Evolutionary conservation across 148 eudicot genomes (phyloP).

Genomic region (Gaultheria prostrata): DNA sequence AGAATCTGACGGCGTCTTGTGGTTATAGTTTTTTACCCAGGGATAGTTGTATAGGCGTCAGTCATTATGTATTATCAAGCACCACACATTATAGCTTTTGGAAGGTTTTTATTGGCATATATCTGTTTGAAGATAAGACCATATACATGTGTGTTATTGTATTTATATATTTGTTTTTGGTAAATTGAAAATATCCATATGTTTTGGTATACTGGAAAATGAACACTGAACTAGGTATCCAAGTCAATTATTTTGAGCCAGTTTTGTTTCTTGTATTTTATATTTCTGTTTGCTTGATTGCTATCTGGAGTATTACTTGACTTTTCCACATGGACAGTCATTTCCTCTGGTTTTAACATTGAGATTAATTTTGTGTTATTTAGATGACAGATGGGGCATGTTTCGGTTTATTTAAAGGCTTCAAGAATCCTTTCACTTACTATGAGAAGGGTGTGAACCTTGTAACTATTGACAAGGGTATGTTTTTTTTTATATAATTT

Average conservation of each 20-base stretch:
- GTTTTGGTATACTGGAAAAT: neutral
- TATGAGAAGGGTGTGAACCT: conserved; percentile 51
- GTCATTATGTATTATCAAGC: neutral
- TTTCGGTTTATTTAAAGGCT: conserved; percentile 52
- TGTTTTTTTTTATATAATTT: neutral
- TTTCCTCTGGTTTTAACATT: neutral
- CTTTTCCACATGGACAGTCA: neutral
- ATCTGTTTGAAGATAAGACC: neutral
- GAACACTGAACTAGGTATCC: neutral
- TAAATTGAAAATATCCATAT: neutral
- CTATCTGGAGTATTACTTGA: neutral
- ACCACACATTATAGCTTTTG: neutral
- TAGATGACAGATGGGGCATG: conserved; percentile 55
- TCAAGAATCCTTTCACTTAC: conserved; percentile 38
- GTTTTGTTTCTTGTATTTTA: neutral
- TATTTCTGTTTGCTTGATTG: conserved; percentile 4
- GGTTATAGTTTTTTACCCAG: neutral
- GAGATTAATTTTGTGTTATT: neutral
- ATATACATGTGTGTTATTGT: neutral
- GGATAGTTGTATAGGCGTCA: neutral
- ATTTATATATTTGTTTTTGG: neutral
- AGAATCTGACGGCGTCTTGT: neutral
- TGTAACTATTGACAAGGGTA: conserved; percentile 58
- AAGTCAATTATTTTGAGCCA: neutral
- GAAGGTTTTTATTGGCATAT: neutral